Evolutionary conservation across 2,329 filamentous ascomycete genomes (phyloP).

Genomic region (Thielaviopsis musarum): DNA sequence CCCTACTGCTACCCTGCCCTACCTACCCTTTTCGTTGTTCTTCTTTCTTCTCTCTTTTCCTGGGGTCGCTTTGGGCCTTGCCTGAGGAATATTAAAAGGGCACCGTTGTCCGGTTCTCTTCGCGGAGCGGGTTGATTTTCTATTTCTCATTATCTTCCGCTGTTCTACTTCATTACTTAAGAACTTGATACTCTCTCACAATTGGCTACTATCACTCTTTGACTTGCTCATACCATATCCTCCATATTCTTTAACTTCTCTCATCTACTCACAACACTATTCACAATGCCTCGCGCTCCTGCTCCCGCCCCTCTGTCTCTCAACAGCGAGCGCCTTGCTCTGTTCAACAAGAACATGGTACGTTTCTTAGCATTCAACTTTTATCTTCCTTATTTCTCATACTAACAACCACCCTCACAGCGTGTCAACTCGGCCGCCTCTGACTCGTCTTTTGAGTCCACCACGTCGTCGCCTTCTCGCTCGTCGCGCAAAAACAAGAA

Average conservation of each 20-base stretch:
- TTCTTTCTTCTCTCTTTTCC: neutral
- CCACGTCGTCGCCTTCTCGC: neutral
- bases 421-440: slow-evolving; percentile 6
- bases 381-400: neutral
- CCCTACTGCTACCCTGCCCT: too few species aligned
- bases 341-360: slow-evolving; percentile 6
- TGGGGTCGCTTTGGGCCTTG: neutral
- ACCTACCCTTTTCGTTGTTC: neutral
- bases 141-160: neutral
- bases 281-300: slow-evolving; percentile 5
- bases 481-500: slow-evolving; percentile 27
- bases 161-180: neutral
- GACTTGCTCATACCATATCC: neutral
- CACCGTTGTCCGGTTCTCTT: neutral
- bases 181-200: neutral
- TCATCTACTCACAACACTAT: neutral
- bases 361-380: neutral
- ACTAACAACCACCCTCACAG: slow-evolving; percentile 3
- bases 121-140: neutral
- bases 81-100: neutral
- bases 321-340: neutral
- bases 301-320: slow-evolving; percentile 3
- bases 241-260: neutral
- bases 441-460: neutral
- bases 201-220: neutral